phyloP scores from a whole-genome alignment of 345 rosid species.

The Euphorbia tirucalli region DNA sequence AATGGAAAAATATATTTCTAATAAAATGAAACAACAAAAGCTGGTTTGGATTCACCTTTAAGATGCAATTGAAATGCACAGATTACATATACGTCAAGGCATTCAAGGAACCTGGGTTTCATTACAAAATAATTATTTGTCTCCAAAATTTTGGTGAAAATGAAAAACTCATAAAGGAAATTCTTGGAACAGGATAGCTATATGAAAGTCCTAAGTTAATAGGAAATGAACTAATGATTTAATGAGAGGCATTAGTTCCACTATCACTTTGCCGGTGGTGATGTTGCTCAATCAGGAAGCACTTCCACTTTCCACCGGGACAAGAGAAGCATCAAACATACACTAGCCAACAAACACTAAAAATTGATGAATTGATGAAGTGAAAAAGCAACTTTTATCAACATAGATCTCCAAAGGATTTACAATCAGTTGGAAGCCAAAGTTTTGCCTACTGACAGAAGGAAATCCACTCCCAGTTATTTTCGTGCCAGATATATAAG shows the following conservation, averaged over 20 bases:
- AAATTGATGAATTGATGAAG: background rate
- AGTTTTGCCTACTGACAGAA: background rate
- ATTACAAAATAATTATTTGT: too few relatives aligned
- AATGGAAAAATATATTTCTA: background rate
- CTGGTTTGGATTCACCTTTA: background rate
- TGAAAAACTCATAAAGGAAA: too few relatives aligned
- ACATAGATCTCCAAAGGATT: background rate
- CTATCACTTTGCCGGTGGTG: background rate
- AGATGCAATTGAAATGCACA: background rate
- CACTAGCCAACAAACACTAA: background rate
- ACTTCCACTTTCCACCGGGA: background rate
- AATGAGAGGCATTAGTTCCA: too few relatives aligned
- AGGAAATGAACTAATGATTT: too few relatives aligned
- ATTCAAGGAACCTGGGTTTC: background rate
- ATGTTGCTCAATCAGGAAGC: background rate
- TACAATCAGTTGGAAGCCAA: background rate
- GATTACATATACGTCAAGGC: background rate
- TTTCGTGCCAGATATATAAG: background rate
- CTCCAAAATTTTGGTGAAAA: background rate
- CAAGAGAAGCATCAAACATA: background rate
- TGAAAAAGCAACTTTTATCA: background rate
- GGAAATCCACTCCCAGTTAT: background rate
- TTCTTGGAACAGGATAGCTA: background rate
- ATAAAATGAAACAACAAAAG: background rate
- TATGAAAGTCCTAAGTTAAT: too few relatives aligned